Conservation (phyloP, 176 grass and related monocot genomes). For the Miscanthus lutarioriparius region DNA sequence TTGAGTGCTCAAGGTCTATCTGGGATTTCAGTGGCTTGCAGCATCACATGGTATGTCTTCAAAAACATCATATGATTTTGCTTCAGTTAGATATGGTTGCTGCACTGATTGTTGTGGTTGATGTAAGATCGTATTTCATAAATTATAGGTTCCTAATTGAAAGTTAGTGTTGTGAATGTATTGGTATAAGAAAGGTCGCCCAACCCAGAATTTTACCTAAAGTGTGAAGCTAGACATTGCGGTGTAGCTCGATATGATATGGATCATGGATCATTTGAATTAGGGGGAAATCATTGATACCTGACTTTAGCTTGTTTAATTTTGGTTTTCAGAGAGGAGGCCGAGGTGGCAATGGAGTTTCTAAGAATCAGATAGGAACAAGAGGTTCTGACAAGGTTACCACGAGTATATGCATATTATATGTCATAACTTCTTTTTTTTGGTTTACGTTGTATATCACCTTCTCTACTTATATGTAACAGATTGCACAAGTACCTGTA, state of each 20-base stretch:
- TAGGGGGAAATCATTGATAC: constrained; percentile 18
- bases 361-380: constrained; percentile 74
- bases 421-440: not conserved
- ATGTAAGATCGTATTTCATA: constrained; percentile 14
- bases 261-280: not conserved
- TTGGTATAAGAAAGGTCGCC: not conserved
- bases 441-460: not conserved
- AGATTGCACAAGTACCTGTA: constrained; percentile 76
- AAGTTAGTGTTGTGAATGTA: constrained; percentile 1
- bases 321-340: constrained; percentile 63
- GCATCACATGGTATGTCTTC: constrained; percentile 61
- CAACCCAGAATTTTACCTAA: not conserved
- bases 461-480: constrained; percentile 19
- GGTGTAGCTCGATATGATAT: not conserved
- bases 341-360: constrained; percentile 61
- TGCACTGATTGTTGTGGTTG: not conserved
- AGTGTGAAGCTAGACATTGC: not conserved
- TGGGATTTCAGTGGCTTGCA: constrained; percentile 85
- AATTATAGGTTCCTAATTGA: not conserved
- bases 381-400: constrained; percentile 68
- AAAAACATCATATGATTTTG: not conserved
- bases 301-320: constrained; percentile 16
- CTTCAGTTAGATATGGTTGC: not conserved
- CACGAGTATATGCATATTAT: not conserved
- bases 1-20: constrained; percentile 74